phyloP scores from a whole-genome alignment of 1,284 basidiomycete species.

The Ceratobasidium sp. region DNA sequence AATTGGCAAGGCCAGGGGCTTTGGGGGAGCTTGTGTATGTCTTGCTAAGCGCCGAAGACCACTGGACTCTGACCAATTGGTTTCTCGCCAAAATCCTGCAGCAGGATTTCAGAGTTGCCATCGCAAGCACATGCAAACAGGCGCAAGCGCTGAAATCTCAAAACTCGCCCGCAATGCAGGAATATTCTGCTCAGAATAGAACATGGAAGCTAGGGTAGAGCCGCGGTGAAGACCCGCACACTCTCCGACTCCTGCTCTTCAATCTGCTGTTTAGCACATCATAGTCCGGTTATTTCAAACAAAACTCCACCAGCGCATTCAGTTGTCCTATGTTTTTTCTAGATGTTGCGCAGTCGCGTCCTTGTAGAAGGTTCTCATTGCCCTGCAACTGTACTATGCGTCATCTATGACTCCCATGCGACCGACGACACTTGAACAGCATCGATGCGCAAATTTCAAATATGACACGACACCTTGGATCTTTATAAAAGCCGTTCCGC shows the following conservation, averaged over 20 bases:
- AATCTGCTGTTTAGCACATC: not conserved
- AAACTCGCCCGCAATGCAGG: not conserved
- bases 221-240: not conserved
- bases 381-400: too few relatives aligned
- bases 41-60: slow-evolving; percentile 33
- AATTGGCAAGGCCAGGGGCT: not conserved
- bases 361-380: too few relatives aligned
- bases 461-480: too few relatives aligned
- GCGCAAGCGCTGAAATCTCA: not conserved
- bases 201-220: not conserved
- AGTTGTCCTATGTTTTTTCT: too few relatives aligned
- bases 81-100: slow-evolving; percentile 34
- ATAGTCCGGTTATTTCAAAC: too few relatives aligned
- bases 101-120: not conserved
- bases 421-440: too few relatives aligned
- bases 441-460: too few relatives aligned
- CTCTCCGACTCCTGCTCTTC: not conserved
- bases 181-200: not conserved
- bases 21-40: not conserved
- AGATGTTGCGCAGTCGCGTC: too few relatives aligned
- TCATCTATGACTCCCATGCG: too few relatives aligned
- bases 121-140: not conserved
- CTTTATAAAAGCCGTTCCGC: too few relatives aligned
- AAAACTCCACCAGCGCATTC: too few relatives aligned
- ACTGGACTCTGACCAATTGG: slow-evolving; percentile 18